phyloP scores from a whole-genome alignment of 129 eudicot genomes.

The Centella asiatica region DNA sequence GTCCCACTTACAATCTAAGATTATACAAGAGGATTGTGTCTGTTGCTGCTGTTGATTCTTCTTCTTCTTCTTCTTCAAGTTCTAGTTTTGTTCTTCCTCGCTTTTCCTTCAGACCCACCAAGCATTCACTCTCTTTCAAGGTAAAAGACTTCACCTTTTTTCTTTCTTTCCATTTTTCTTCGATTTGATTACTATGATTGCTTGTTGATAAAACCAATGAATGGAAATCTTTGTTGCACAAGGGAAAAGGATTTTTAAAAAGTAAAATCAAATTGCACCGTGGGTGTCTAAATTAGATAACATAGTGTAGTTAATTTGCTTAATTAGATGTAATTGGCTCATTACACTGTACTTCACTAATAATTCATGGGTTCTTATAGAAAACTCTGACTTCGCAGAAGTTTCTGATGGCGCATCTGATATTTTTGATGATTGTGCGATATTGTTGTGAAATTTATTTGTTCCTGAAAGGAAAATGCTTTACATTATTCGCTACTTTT shows the following conservation, averaged over 20 bases:
- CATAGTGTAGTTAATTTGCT: neutral
- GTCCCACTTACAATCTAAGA: slow-evolving; percentile 19
- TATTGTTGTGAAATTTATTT: neutral
- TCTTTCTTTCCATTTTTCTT: neutral
- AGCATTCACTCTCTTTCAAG: slow-evolving; percentile 46
- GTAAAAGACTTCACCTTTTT: slow-evolving; percentile 26
- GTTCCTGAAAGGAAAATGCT: neutral
- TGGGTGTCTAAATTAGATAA: neutral
- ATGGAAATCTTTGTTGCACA: neutral
- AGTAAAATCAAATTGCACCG: neutral
- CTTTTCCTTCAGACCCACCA: slow-evolving; percentile 29
- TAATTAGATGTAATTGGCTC: neutral
- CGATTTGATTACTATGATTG: neutral
- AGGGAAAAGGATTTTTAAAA: neutral
- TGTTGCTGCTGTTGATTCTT: slow-evolving; percentile 26
- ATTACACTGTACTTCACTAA: neutral
- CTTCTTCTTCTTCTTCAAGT: slow-evolving; percentile 21
- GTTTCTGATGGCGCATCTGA: neutral
- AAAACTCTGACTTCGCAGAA: neutral
- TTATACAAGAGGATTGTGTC: slow-evolving; percentile 27
- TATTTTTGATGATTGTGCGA: neutral
- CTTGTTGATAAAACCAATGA: neutral
- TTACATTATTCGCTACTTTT: no score
- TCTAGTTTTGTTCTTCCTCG: slow-evolving; percentile 34
- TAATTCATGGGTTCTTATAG: neutral